Evolutionary conservation across 164 flowering plant species (phyloP).

Genomic region (Annona cherimola): DNA sequence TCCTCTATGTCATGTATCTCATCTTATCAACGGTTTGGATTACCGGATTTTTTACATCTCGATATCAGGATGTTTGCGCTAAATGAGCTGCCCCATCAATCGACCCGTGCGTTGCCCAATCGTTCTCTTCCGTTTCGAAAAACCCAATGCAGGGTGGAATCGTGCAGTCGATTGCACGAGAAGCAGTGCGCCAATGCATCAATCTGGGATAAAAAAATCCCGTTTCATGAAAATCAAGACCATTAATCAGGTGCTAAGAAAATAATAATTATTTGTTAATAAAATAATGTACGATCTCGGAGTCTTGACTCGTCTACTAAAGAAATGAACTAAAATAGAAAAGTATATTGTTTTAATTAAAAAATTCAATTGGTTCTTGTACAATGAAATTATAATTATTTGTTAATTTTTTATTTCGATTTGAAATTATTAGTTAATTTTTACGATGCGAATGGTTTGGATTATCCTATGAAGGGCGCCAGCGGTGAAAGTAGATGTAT

Average conservation of each 20-base stretch:
- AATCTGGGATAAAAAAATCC: neutral
- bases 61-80: no score
- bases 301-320: neutral
- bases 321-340: no score
- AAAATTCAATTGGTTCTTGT: no score
- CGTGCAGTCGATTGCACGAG: neutral
- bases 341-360: no score
- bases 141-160: neutral
- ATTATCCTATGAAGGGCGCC: neutral
- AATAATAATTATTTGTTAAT: no score
- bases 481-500: neutral
- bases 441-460: neutral
- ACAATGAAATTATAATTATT: no score
- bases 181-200: neutral
- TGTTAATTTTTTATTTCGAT: no score
- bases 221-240: neutral
- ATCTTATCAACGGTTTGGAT: neutral
- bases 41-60: neutral
- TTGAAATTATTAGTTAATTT: no score
- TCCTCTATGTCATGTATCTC: neutral
- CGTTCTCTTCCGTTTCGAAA: neutral
- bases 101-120: neutral
- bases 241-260: neutral
- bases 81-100: no score
- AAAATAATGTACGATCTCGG: neutral